phyloP scores from a whole-genome alignment of 2,329 filamentous ascomycete species.

The Aspergillus fructus region DNA sequence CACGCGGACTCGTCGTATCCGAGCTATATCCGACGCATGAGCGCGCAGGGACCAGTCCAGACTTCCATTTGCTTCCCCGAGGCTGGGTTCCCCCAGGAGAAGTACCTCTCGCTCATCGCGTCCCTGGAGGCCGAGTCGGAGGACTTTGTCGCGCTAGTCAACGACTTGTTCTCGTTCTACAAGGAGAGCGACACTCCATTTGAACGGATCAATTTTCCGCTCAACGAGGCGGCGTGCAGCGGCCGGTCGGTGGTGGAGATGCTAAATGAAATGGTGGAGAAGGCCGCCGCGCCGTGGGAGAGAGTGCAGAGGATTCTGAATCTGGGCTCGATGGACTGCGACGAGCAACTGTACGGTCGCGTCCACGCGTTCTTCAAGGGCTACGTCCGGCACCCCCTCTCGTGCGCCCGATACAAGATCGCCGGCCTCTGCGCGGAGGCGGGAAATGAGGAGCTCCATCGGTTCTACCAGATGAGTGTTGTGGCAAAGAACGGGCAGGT shows the following conservation, averaged over 20 bases:
- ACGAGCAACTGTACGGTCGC: background rate
- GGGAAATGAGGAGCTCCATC: background rate
- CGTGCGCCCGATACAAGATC: background rate
- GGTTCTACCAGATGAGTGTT: background rate
- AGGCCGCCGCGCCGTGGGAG: background rate
- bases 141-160: background rate
- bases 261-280: background rate
- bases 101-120: background rate
- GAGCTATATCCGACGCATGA: background rate
- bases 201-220: background rate
- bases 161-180: background rate
- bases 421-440: background rate
- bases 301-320: background rate
- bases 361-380: background rate
- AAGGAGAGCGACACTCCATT: background rate
- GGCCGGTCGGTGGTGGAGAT: background rate
- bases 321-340: background rate
- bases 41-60: background rate
- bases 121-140: background rate
- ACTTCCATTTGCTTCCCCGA: constrained; percentile 4
- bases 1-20: background rate
- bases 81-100: background rate
- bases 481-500: background rate
- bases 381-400: background rate
- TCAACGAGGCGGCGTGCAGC: background rate